phyloP scores from a whole-genome alignment of 1,284 basidiomycete genomes.

The Apiotrichum domesticum region DNA sequence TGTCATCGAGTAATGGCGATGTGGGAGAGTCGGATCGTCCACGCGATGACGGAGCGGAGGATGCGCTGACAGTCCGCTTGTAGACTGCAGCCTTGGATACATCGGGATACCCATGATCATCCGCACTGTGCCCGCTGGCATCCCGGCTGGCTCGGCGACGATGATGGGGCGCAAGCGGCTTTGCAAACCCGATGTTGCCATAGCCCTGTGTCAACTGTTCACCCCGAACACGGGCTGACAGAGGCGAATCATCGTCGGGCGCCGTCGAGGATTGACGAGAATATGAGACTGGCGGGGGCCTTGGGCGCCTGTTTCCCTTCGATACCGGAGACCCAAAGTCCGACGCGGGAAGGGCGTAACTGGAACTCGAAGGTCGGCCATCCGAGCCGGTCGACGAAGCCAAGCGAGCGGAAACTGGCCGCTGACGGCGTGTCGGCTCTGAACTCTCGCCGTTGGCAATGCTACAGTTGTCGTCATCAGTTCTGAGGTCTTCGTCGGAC shows the following conservation, averaged over 20 bases:
- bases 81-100: constrained; percentile 3
- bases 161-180: constrained; percentile 25
- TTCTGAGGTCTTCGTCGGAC: constrained; percentile 21
- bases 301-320: too few species aligned
- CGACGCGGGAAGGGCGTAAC: constrained; percentile 4
- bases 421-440: too few species aligned
- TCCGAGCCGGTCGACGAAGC: not conserved
- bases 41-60: constrained; percentile 4
- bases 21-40: constrained; percentile 24
- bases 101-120: constrained; percentile 15
- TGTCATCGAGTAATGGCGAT: constrained; percentile 28
- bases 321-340: too few species aligned
- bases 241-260: constrained; percentile 19
- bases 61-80: not conserved
- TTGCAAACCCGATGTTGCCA: constrained; percentile 21
- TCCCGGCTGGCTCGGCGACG: constrained; percentile 19
- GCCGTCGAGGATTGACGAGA: not conserved
- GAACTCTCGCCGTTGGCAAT: not conserved
- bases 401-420: not conserved
- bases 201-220: constrained; percentile 27
- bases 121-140: constrained; percentile 21
- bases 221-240: constrained; percentile 21
- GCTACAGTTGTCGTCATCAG: constrained; percentile 3
- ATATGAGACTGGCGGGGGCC: too few species aligned
- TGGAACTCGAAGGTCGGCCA: not conserved